phyloP scores from a whole-genome alignment of 208 protist species.

The Trypanosoma lewisi region DNA sequence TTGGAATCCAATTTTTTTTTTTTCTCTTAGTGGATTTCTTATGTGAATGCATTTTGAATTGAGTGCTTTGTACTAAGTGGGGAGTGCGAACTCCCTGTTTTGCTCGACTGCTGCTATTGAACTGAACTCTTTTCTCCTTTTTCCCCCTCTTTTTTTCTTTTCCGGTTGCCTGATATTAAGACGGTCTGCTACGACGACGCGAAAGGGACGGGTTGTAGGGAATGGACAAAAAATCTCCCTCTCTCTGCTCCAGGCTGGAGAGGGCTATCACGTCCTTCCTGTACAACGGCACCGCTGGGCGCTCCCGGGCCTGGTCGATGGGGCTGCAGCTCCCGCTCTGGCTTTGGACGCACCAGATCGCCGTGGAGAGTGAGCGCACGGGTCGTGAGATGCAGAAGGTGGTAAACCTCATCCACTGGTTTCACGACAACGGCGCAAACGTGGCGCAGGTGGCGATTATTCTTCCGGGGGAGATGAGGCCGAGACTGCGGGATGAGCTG shows the following conservation, averaged over 20 bases:
- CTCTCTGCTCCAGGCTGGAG: constrained; percentile 34
- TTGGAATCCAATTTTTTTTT: constrained; percentile 4
- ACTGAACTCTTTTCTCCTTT: background rate
- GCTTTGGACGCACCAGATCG: constrained; percentile 70
- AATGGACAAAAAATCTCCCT: constrained; percentile 24
- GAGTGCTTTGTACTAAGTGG: too few species aligned
- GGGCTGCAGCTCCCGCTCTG: constrained; percentile 80
- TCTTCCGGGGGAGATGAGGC: constrained; percentile 57
- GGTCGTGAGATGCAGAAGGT: constrained; percentile 49
- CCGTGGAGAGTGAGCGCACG: constrained; percentile 22
- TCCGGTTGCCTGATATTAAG: background rate
- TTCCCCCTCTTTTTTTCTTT: constrained; percentile 2
- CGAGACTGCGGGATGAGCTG: constrained; percentile 28
- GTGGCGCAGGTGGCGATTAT: constrained; percentile 50
- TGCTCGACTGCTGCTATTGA: background rate
- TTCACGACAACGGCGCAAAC: constrained; percentile 53
- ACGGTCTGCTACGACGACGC: background rate
- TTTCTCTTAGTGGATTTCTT: background rate
- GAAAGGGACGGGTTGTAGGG: background rate
- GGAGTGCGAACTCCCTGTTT: too few species aligned
- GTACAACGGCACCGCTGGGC: constrained; percentile 39
- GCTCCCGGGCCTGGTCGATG: constrained; percentile 34
- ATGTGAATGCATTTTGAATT: background rate
- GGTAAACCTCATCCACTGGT: constrained; percentile 62
- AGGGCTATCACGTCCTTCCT: constrained; percentile 60